Conservation (phyloP, 1,284 basidiomycete species). For the Filobasidium uniguttulatum region DNA sequence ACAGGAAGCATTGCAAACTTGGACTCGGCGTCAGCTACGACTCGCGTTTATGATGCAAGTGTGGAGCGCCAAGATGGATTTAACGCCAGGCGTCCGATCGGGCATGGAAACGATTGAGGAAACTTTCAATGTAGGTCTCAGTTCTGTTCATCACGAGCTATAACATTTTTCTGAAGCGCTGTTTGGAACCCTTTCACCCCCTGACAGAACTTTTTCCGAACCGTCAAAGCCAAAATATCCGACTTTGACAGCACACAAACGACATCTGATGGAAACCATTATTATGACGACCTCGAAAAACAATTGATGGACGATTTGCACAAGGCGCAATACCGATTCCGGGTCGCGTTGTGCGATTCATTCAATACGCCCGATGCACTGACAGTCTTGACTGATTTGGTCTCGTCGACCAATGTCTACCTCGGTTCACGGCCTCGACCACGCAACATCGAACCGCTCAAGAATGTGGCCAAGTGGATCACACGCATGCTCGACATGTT, state of each 20-base stretch:
- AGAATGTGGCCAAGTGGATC: conserved; percentile 67
- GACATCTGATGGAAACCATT: conserved; percentile 37
- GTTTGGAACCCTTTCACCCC: not conserved
- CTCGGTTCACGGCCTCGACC: conserved; percentile 41
- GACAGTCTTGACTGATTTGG: conserved; percentile 61
- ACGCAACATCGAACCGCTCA: conserved; percentile 55
- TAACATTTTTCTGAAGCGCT: not conserved
- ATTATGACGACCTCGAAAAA: conserved; percentile 47
- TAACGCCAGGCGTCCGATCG: conserved; percentile 70
- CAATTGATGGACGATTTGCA: conserved; percentile 53
- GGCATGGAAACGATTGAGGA: conserved; percentile 80
- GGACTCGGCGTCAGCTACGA: conserved; percentile 80
- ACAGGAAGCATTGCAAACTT: conserved; percentile 78
- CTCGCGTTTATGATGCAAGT: conserved; percentile 81
- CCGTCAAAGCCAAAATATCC: conserved; percentile 58
- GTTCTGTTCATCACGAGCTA: no score
- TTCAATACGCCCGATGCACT: conserved; percentile 89
- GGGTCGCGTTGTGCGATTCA: conserved; percentile 85
- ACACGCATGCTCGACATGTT: conserved; percentile 87
- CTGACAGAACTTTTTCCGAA: conserved; percentile 81
- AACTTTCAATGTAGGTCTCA: conserved; percentile 61
- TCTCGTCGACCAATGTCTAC: conserved; percentile 83
- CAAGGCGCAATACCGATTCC: conserved; percentile 64
- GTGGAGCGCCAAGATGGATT: conserved; percentile 90
- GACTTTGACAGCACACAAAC: conserved; percentile 34